Evolutionary conservation across 495 filamentous ascomycete species (phyloP).

Genomic region (Neurospora sublineolata): DNA sequence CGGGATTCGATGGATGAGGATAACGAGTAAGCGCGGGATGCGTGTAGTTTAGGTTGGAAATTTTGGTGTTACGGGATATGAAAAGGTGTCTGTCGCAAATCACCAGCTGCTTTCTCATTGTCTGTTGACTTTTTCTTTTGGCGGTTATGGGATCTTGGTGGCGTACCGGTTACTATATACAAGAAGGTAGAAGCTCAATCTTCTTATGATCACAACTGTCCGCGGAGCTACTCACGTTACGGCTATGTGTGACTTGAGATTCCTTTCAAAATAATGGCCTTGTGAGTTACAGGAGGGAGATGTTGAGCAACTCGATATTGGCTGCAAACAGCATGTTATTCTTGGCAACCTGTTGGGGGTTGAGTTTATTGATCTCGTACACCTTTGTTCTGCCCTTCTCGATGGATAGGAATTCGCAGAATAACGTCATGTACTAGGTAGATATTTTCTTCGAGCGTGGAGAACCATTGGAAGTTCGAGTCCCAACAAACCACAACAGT

Average conservation of each 20-base stretch:
- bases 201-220: not conserved
- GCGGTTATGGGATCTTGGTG: not conserved
- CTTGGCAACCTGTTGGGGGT: not conserved
- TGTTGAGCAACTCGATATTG: not conserved
- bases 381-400: not conserved
- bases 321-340: not conserved
- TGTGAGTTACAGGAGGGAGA: not conserved
- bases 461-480: not conserved
- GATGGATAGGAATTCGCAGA: not conserved
- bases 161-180: not conserved
- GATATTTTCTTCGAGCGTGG: not conserved
- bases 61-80: not conserved
- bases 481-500: not conserved
- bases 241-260: not conserved
- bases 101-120: not conserved
- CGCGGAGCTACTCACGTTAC: not conserved
- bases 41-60: not conserved
- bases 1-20: slow-evolving; percentile 93
- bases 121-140: not conserved
- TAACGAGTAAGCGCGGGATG: slow-evolving; percentile 19
- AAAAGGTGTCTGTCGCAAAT: not conserved
- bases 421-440: not conserved
- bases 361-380: not conserved
- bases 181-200: not conserved
- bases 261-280: not conserved